A percentile compares a stretch with the other conserved stretches of the same genome.
Conservation (phyloP, 1,284 basidiomycete genomes). For the Wallemia mellicola region DNA sequence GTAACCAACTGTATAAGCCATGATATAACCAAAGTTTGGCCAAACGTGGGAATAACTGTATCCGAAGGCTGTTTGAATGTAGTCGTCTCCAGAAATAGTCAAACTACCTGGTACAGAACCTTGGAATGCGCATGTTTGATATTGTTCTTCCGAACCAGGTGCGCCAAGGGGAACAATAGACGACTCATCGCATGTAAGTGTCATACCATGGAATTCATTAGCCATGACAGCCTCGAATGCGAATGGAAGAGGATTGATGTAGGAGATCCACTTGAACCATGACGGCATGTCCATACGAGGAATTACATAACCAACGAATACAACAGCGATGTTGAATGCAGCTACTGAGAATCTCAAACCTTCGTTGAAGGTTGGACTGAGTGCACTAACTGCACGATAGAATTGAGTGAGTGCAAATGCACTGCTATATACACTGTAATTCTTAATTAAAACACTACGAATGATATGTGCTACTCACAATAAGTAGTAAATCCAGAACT, state of each 20-base stretch:
- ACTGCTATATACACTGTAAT: constrained; percentile 1
- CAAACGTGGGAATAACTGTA: background rate
- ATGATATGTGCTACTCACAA: too few relatives aligned
- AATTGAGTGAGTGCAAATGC: background rate
- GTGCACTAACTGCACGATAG: background rate
- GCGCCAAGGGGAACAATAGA: background rate
- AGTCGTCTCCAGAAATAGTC: background rate
- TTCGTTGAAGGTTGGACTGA: background rate
- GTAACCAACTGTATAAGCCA: background rate
- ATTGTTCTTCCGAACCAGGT: background rate
- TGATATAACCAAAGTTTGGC: background rate
- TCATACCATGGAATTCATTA: background rate
- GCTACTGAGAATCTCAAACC: constrained; percentile 1
- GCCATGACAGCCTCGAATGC: background rate
- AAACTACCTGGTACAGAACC: background rate
- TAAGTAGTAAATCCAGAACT: constrained; percentile 11
- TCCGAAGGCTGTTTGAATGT: background rate
- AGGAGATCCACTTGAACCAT: background rate
- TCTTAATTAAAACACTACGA: constrained; percentile 9
- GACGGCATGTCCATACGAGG: background rate
- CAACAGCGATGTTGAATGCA: background rate
- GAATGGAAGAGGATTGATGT: background rate
- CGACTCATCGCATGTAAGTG: background rate
- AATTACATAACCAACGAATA: background rate
- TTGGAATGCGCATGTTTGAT: background rate